A percentile compares a stretch with the other conserved stretches of the same genome.
Conservation (phyloP, 2,329 filamentous ascomycete genomes). For the Xylaria sp. region DNA sequence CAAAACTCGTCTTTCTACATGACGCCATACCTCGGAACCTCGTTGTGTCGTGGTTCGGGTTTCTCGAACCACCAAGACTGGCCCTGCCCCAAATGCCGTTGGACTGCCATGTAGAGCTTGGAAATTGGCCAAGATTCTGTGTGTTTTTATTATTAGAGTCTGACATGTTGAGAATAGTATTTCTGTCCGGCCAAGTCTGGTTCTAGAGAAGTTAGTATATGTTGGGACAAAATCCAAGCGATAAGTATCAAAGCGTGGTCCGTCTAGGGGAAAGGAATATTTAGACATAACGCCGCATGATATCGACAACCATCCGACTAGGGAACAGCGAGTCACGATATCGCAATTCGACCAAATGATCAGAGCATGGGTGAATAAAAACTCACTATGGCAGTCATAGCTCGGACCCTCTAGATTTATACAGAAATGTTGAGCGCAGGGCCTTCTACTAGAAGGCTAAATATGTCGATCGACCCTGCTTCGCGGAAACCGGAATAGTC, state of each 20-base stretch:
- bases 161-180: conserved; percentile 53
- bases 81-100: conserved; percentile 61
- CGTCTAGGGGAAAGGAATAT: neutral
- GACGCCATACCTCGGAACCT: conserved; percentile 59
- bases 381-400: conserved; percentile 48
- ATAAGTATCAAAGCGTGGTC: neutral
- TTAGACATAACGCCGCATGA: neutral
- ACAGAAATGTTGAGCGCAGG: conserved; percentile 1
- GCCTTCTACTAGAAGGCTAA: neutral
- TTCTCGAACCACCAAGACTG: conserved; percentile 60
- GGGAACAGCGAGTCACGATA: neutral
- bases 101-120: conserved; percentile 52
- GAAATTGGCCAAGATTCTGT: conserved; percentile 56
- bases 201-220: conserved; percentile 17
- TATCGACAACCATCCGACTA: neutral
- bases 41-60: conserved; percentile 57
- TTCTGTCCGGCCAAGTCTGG: conserved; percentile 48
- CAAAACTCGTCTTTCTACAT: neutral
- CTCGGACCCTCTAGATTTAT: conserved; percentile 26
- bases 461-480: conserved; percentile 2
- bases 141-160: conserved; percentile 48
- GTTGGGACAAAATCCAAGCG: neutral
- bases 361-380: neutral
- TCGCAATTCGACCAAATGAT: neutral
- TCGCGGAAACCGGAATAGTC: neutral